Base-by-base conservation (phyloP, 2,329 filamentous ascomycete species). In the Fusarium veterinarium region DNA sequence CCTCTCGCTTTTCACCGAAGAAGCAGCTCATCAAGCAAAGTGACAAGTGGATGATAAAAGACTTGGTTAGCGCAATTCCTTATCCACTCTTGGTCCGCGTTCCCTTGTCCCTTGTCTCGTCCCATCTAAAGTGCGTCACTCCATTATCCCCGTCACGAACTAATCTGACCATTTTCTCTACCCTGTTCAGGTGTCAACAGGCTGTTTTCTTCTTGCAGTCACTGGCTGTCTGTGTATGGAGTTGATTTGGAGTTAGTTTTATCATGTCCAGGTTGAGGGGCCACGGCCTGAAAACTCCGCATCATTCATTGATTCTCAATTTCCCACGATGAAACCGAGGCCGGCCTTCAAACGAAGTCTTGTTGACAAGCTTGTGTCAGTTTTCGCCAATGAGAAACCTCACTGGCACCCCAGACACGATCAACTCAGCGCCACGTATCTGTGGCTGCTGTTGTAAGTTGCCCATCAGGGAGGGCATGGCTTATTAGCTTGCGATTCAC, bases 51-150 rank as follows among this genome's bases (percentile, higher is more conserved):
- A 49, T 66, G 69, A 59, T 55, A 72, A 31, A 72, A 46, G 44
- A 66, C 49, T 66, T 61, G 60, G 58, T 61, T 59, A 61, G 66
- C 48, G 48, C 53, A 23, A 42, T 44, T 59, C 42, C 38, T 44
- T 49, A 42, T 45, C 66, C 45, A 55, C 70, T 46, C 44, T 30
- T 31, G 41, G 31, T 48, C 70, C 38, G 37, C 35, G 28, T 38
- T 35, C 44, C 61, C 66, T 48, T 71, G 61, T 60, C 57, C 52
- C 61, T 57, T 71, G 61, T 73, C 60, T 55, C 55, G 58, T 64
- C 58, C 58, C 70, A 73, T 73, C 44, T 66, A 73, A 71, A 61
- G 48, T 73, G 65, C 70, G 71, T 73, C 70, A 73, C 62, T 73
- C 55, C 38, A 70, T 73, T 37, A 66, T 38, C n/a, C 55, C 45